These are phyloP conservation scores for Rhododendron henanense DNA, from an alignment of 148 eudicot genomes.

Conservation along the genomic window DNA sequence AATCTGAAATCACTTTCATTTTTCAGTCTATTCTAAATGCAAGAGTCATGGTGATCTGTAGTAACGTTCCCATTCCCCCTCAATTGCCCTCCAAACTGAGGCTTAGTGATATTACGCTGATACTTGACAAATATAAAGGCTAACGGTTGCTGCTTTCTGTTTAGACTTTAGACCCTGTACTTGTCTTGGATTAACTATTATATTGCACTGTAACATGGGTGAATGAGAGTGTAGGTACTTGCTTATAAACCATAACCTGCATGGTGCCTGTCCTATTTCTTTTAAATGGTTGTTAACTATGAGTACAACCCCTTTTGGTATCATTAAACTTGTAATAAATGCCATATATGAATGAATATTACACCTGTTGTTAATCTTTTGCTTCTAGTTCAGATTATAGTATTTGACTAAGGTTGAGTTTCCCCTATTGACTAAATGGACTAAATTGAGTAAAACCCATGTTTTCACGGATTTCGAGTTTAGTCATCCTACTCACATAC, in stretches of 20 bases:
- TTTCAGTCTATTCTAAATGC: background rate
- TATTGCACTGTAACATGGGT: background rate
- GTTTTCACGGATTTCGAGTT: background rate
- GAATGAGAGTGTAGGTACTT: background rate
- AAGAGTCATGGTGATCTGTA: background rate
- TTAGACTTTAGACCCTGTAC: background rate
- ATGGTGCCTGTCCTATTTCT: background rate
- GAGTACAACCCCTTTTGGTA: background rate
- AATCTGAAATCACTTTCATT: background rate
- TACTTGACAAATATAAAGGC: background rate
- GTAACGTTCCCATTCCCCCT: background rate
- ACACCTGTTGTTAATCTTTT: background rate
- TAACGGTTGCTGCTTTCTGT: background rate
- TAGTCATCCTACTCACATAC: background rate
- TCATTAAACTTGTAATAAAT: background rate
- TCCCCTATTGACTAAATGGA: background rate
- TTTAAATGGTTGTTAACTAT: background rate
- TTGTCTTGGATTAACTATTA: background rate
- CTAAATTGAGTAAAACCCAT: background rate
- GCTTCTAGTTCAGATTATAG: background rate
- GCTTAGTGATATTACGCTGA: background rate
- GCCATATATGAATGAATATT: background rate
- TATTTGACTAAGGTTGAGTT: background rate
- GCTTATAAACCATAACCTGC: background rate
- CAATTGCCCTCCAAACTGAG: background rate